Percentiles rank a stretch among this genome's conserved stretches.
phyloP scores from a whole-genome alignment of 495 filamentous ascomycete species.

The Talaromyces nanjingensis region DNA sequence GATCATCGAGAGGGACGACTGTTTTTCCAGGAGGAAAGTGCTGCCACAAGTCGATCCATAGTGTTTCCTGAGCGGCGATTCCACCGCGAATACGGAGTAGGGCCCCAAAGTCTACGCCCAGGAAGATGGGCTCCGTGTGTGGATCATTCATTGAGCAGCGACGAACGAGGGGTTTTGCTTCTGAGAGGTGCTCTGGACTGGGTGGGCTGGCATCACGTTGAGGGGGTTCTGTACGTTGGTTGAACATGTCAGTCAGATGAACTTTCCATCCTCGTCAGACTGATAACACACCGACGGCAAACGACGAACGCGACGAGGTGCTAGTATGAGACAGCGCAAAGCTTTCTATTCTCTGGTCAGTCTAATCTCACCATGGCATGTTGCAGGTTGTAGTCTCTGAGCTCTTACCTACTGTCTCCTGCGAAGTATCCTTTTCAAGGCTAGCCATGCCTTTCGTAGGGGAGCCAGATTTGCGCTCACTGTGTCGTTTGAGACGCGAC shows the following conservation, averaged over 20 bases:
- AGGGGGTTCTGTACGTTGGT: background rate
- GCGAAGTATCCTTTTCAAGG: background rate
- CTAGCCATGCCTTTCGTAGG: background rate
- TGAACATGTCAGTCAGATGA: background rate
- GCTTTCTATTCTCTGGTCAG: background rate
- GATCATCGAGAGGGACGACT: constrained; percentile 5
- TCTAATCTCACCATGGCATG: background rate
- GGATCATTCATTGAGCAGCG: background rate
- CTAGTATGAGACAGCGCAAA: background rate
- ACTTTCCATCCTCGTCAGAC: background rate
- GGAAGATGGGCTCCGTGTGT: background rate
- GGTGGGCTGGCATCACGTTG: background rate
- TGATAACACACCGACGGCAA: background rate
- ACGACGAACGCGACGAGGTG: background rate
- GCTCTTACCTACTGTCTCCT: background rate
- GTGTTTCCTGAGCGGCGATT: background rate
- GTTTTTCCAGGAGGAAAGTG: background rate
- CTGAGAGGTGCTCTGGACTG: background rate
- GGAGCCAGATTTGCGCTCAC: background rate
- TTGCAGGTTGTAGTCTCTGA: background rate
- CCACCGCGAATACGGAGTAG: background rate
- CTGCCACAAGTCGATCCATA: constrained; percentile 8
- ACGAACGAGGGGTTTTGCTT: background rate
- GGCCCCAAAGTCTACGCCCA: constrained; percentile 5
- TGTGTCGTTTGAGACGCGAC: background rate